Conservation (phyloP, 2,329 filamentous ascomycete genomes). For the Aureobasidium sp. region DNA sequence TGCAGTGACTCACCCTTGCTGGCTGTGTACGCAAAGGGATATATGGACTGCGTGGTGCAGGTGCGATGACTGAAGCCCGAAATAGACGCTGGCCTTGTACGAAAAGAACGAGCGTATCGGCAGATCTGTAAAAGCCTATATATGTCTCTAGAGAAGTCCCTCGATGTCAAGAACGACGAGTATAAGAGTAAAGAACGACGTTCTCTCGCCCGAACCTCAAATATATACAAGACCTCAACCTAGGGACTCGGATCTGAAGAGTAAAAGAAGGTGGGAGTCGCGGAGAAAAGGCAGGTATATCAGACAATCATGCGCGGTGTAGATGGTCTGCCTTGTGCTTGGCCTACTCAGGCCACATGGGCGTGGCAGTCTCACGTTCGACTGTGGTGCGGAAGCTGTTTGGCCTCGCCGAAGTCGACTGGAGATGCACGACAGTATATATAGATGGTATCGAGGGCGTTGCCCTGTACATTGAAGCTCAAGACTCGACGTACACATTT, state of each 20-base stretch:
- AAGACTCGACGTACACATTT: too few relatives aligned
- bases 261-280: conserved; percentile 7
- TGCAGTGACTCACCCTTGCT: conserved; percentile 2
- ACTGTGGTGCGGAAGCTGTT: too few relatives aligned
- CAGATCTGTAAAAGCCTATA: not conserved
- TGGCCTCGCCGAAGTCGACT: too few relatives aligned
- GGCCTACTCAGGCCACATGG: too few relatives aligned
- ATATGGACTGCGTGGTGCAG: not conserved
- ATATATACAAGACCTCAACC: not conserved
- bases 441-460: too few relatives aligned
- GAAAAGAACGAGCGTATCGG: not conserved
- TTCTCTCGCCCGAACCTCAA: not conserved
- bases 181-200: not conserved
- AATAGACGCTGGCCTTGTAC: not conserved
- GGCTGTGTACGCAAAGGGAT: not conserved
- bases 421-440: too few relatives aligned
- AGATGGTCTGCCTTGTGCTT: too few relatives aligned
- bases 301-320: too few relatives aligned
- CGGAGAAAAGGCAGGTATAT: conserved; percentile 11
- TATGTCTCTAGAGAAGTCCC: not conserved
- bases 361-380: too few relatives aligned
- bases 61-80: not conserved
- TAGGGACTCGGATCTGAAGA: conserved; percentile 5
- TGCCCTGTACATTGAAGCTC: too few relatives aligned
- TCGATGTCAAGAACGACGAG: not conserved